Base-by-base conservation (phyloP, 305 asterid genomes). In the Solanum aculeatissimum region DNA sequence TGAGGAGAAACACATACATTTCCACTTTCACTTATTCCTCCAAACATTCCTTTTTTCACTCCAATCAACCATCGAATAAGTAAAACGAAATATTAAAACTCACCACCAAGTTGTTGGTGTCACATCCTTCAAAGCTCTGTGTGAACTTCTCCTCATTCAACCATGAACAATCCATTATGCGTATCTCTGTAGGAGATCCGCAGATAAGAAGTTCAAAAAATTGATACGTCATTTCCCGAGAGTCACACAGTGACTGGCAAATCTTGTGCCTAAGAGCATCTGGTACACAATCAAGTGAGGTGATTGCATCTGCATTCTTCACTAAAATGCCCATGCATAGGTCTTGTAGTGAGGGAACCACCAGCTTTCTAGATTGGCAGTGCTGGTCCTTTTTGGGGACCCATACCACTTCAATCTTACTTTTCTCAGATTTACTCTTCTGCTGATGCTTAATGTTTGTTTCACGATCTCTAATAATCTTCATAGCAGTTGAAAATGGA, bases 401-500 rank as follows among this genome's bases (percentile, higher is more conserved):
- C 99, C 99, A 96, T 85, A 84, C 85, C 62, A 94, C 83, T 80
- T 80, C 89, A 84, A 84, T 75, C 81, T 83, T 88, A 81, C 86
- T 86, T 87, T 87, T 90, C 74, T 45, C 85, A 42, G 62, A 53
- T 53, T 87, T 66, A 83, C 83, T 87, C 83, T 18, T 87, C 85
- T 58, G 87, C 84, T 63, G 87, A 54, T 81, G 83, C 58, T 82
- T 83, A 74, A 53, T 88, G 65, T 88, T 92, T 57, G 21, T 43
- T 84, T 78, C 90, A 57, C 97, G 94, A 86, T 93, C 99, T 89
- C 58, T 89, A 53, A 93, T 92, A 80, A 95, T 93, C 87, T 91
- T 96, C 98, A 91, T 90, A 53, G 98, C 97, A 82, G 99, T 96
- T 57, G 97, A 93, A 90, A 95, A 96, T 21, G 97, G 97, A 84